phyloP scores from a whole-genome alignment of 2,329 filamentous ascomycete genomes.

The Colletotrichum spaethianum region DNA sequence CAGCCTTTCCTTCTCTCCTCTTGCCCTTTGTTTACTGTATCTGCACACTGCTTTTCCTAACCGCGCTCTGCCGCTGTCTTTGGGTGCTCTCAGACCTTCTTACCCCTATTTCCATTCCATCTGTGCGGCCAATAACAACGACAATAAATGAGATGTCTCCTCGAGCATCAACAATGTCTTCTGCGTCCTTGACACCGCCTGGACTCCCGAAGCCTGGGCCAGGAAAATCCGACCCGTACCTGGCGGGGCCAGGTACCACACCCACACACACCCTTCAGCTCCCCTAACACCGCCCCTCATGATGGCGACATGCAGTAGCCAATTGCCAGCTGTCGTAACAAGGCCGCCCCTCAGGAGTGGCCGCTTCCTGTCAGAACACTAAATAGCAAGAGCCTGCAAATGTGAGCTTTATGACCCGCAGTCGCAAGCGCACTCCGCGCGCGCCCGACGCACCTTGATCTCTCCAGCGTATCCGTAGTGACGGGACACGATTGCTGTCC shows the following conservation, averaged over 20 bases:
- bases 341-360: not conserved
- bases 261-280: not conserved
- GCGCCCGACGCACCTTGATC: not conserved
- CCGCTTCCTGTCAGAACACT: constrained; percentile 24
- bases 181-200: constrained; percentile 15
- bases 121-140: not conserved
- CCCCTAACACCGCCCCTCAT: not conserved
- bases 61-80: not conserved
- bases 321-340: constrained; percentile 21
- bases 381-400: not conserved
- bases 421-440: constrained; percentile 4
- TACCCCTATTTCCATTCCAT: constrained; percentile 7
- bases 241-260: not conserved
- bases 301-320: constrained; percentile 29
- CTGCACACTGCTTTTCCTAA: not conserved
- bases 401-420: not conserved
- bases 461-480: not conserved
- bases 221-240: not conserved
- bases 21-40: not conserved
- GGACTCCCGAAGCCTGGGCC: constrained; percentile 5
- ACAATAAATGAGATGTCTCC: not conserved
- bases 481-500: not conserved
- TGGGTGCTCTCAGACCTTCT: not conserved
- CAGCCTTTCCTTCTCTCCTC: not conserved
- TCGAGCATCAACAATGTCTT: not conserved